These are phyloP conservation scores for Clarkia xantiana DNA, from an alignment of 345 rosid genomes.

Conservation along the genomic window DNA sequence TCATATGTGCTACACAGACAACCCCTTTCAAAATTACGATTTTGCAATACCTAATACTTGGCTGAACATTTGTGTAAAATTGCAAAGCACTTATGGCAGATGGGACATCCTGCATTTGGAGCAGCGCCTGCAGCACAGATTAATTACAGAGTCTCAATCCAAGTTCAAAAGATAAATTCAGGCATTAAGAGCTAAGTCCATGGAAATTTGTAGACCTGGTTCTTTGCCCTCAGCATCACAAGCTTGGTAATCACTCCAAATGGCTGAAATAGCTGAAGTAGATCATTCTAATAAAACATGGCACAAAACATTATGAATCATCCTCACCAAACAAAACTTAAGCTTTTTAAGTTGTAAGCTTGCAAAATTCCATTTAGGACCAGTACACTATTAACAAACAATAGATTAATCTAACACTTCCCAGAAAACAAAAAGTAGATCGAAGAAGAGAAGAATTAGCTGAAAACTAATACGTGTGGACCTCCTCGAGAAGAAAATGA, in stretches of 20 bases:
- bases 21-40: not conserved
- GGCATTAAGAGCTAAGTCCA: not conserved
- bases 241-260: constrained; percentile 96
- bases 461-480: no score
- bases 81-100: constrained; percentile 77
- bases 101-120: constrained; percentile 94
- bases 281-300: constrained; percentile 53
- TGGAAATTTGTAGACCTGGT: constrained; percentile 46
- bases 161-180: not conserved
- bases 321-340: no score
- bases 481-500: no score
- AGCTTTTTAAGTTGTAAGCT: no score
- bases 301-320: not conserved
- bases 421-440: no score
- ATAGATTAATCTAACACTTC: no score
- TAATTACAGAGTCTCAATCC: not conserved
- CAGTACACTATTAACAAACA: no score
- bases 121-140: constrained; percentile 55
- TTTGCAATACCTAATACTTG: constrained; percentile 54
- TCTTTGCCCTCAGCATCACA: constrained; percentile 97
- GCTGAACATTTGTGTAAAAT: constrained; percentile 69
- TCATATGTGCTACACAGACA: not conserved
- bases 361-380: no score
- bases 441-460: no score
- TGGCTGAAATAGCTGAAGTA: constrained; percentile 94